These are phyloP conservation scores for Luffa acutangula DNA, from an alignment of 306 rosid species.

Conservation along the genomic window DNA sequence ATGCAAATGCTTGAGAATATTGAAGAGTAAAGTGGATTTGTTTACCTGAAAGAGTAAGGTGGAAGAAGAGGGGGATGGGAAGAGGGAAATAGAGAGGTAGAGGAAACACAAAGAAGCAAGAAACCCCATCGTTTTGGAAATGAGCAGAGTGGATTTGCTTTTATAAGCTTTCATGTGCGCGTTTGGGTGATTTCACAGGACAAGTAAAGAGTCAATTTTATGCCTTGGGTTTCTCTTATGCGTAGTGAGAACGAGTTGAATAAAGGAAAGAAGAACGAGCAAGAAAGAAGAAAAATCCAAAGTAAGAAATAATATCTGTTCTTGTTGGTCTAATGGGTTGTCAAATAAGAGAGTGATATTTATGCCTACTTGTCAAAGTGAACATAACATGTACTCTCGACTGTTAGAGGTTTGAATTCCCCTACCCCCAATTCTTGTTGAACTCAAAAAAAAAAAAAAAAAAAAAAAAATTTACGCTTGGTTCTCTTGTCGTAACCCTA, in stretches of 20 bases:
- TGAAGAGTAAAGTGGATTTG: neutral
- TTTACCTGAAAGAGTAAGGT: constrained; percentile 56
- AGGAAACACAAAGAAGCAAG: constrained; percentile 12
- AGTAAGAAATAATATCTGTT: neutral
- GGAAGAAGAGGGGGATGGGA: constrained; percentile 34
- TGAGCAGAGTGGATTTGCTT: neutral
- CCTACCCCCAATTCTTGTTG: too few species aligned
- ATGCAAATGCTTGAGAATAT: neutral
- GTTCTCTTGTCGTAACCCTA: too few species aligned
- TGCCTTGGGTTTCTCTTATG: neutral
- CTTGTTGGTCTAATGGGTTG: too few species aligned
- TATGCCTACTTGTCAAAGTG: too few species aligned
- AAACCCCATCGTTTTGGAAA: constrained; percentile 18
- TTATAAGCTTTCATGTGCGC: neutral
- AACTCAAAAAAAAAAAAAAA: too few species aligned
- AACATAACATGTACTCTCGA: too few species aligned
- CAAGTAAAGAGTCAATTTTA: neutral
- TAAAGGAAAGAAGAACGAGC: neutral
- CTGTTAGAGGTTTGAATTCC: too few species aligned
- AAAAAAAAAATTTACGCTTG: too few species aligned
- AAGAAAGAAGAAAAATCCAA: neutral
- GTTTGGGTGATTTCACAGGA: neutral
- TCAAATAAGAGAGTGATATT: too few species aligned
- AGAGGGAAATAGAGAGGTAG: constrained; percentile 24
- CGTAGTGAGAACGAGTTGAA: neutral